Base-by-base conservation (phyloP, 176 grass and related monocot species). In the Cymbopogon citratus region DNA sequence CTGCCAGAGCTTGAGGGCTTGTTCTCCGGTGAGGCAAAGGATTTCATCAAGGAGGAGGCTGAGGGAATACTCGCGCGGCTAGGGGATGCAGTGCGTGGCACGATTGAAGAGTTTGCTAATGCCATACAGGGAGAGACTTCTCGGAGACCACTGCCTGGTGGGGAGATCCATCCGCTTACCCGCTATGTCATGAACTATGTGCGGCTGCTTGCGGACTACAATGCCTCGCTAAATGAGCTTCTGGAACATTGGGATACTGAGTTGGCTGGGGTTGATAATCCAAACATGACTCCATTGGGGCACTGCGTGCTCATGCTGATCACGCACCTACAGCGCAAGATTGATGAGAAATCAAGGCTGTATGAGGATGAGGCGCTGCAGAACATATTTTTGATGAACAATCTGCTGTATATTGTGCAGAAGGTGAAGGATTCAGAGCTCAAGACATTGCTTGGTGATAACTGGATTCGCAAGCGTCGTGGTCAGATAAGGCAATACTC, bases 361-460 rank as follows among this genome's bases (percentile, higher is more conserved):
- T 95, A 95, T 56, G 93, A 93, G 31, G 96, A 95, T 49, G 92
- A 86, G 38, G 96, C 85, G 3, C 83, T 99, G 74, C 92, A 93
- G 82, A 91, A 93, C 67, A 91, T 99, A 67, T 99, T 93, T 31
- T 83, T 99, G 78, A 99, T 99, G 96, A 99, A 99, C 86, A 99
- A 99, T 69, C 76, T 93, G 35, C 56, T 86, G 76, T 99, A 99
- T 59, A 90, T 99, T 66, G 91, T 99, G 38, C 91, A 95, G 79
- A 93, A 95, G 77, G 91, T 95, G 54, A 99, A 91, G 41, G 92
- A 93, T 84, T 95, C 96, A 52, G 92, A 95, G 62, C 84, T 99
- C 36, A 95, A 91, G 77, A 63, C 59, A 28, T 86, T 93, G 40
- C 92, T 99, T 76, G 93, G 96, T 16, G 93, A 99, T 75, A 91